Percentiles rank a stretch among this genome's conserved stretches.
phyloP scores from a whole-genome alignment of 176 grass and related monocot genomes.

The Avena atlantica region DNA sequence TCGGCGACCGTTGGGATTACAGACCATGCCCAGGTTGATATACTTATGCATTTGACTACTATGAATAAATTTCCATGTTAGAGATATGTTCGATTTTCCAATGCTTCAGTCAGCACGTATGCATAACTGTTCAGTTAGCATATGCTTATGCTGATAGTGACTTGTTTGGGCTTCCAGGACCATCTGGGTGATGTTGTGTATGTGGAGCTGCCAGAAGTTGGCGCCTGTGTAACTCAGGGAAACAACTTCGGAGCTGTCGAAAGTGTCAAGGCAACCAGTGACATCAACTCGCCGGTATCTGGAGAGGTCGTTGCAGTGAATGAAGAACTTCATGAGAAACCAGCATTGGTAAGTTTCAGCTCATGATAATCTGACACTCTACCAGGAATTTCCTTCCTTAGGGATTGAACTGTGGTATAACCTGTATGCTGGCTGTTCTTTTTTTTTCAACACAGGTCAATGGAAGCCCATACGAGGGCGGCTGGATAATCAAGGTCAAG shows the following conservation, averaged over 20 bases:
- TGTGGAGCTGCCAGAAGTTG: slow-evolving; percentile 93
- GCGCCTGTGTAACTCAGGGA: slow-evolving; percentile 64
- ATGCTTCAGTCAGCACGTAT: background rate
- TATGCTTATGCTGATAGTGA: slow-evolving; percentile 24
- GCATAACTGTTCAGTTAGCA: background rate
- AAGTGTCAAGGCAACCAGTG: slow-evolving; percentile 98
- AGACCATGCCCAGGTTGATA: slow-evolving; percentile 93
- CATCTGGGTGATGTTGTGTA: slow-evolving; percentile 98
- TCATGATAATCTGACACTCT: background rate
- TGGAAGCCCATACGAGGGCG: slow-evolving; percentile 73
- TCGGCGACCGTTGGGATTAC: slow-evolving; percentile 91
- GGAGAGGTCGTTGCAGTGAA: slow-evolving; percentile 88
- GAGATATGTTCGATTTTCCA: background rate
- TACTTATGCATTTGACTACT: background rate
- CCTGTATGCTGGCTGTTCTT: background rate
- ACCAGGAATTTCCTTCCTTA: background rate
- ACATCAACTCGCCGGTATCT: slow-evolving; percentile 80
- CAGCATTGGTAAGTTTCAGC: slow-evolving; percentile 67
- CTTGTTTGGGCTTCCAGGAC: slow-evolving; percentile 54
- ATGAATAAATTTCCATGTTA: background rate
- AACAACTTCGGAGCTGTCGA: slow-evolving; percentile 87
- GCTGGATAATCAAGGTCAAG: slow-evolving; percentile 98
- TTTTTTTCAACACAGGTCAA: slow-evolving; percentile 53
- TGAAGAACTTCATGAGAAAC: slow-evolving; percentile 50
- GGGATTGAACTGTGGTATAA: slow-evolving; percentile 7